A percentile compares a stretch with the other conserved stretches of the same genome.
Conservation (phyloP, 345 rosid genomes). For the Noccaea bulbosa region DNA sequence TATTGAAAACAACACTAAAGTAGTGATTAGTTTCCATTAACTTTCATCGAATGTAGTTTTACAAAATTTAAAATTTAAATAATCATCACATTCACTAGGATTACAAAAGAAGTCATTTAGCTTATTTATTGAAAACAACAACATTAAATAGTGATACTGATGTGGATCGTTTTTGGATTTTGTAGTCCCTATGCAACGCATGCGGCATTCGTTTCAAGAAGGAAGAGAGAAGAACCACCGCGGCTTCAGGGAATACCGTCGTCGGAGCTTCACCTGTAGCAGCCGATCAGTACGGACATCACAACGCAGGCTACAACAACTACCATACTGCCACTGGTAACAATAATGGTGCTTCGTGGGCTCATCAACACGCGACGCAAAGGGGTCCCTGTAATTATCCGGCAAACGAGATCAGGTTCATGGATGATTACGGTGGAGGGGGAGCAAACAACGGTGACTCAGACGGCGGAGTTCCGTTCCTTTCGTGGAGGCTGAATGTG, state of each 20-base stretch:
- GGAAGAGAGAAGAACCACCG: slow-evolving; percentile 85
- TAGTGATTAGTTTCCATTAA: not conserved
- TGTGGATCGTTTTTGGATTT: slow-evolving; percentile 34
- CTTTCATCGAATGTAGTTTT: not conserved
- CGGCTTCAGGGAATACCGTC: slow-evolving; percentile 45
- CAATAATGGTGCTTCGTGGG: slow-evolving; percentile 47
- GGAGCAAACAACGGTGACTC: slow-evolving; percentile 47
- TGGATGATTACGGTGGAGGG: slow-evolving; percentile 52
- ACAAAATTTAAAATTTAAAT: not conserved
- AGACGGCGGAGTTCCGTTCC: slow-evolving; percentile 69
- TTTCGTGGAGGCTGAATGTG: slow-evolving; percentile 95
- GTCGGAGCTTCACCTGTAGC: slow-evolving; percentile 40
- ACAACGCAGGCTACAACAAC: slow-evolving; percentile 34
- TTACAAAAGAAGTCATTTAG: not conserved
- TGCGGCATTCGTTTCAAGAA: slow-evolving; percentile 95
- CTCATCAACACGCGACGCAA: slow-evolving; percentile 46
- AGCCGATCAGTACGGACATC: slow-evolving; percentile 48
- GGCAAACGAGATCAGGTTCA: slow-evolving; percentile 70
- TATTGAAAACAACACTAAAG: not conserved
- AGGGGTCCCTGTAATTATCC: slow-evolving; percentile 60
- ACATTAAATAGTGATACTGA: slow-evolving; percentile 29
- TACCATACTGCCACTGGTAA: slow-evolving; percentile 30
- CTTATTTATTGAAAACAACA: slow-evolving; percentile 32
- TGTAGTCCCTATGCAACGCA: slow-evolving; percentile 92
- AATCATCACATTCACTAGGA: not conserved